Evolutionary conservation across 129 eudicot species (phyloP).

Genomic region (Kitagawia praeruptora): DNA sequence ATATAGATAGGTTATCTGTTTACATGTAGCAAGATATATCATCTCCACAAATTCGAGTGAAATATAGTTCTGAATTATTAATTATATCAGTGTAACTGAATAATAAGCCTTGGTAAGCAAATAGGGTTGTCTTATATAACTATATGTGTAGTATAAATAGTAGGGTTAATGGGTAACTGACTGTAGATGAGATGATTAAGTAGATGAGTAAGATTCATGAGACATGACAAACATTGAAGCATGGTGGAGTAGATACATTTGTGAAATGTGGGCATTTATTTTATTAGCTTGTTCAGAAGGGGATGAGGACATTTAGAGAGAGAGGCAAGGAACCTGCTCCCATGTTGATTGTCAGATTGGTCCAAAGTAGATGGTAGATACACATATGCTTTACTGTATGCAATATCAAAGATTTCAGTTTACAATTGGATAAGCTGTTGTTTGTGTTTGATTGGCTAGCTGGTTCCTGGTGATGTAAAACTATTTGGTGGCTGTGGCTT

Average conservation of each 20-base stretch:
- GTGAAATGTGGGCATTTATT: not conserved
- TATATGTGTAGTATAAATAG: not conserved
- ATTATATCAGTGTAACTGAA: too few relatives aligned
- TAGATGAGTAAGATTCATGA: not conserved
- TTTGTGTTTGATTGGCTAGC: too few relatives aligned
- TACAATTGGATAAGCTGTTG: not conserved
- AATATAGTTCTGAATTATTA: too few relatives aligned
- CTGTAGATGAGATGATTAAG: not conserved
- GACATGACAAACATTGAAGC: not conserved
- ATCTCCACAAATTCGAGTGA: too few relatives aligned
- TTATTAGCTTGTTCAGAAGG: not conserved
- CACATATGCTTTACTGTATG: not conserved
- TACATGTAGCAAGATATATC: too few relatives aligned
- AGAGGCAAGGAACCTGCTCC: not conserved
- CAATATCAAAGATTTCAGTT: not conserved
- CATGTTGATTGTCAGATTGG: not conserved
- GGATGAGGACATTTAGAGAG: not conserved
- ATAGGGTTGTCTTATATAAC: not conserved
- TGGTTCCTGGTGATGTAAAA: not conserved
- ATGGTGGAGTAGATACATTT: not conserved
- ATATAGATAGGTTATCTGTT: too few relatives aligned
- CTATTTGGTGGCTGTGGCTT: not conserved
- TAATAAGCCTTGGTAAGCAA: too few relatives aligned
- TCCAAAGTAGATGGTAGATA: not conserved
- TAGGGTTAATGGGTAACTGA: not conserved